A percentile compares a stretch with the other conserved stretches of the same genome.
Conservation (phyloP, 2,329 filamentous ascomycete genomes). For the Penicillium sp. region DNA sequence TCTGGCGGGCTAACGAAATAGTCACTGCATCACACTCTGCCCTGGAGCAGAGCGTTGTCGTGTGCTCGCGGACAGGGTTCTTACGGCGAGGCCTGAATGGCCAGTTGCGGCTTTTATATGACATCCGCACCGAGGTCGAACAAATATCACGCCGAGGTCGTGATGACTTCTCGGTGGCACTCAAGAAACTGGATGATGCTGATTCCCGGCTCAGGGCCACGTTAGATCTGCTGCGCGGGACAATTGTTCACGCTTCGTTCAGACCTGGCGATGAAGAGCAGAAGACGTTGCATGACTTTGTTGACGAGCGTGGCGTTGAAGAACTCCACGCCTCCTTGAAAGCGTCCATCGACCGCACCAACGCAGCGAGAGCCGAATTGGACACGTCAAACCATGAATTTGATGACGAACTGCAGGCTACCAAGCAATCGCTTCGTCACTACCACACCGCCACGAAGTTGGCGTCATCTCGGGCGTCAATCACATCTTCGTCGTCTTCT, state of each 20-base stretch:
- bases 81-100: conserved; percentile 58
- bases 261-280: conserved; percentile 47
- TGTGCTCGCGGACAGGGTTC: conserved; percentile 67
- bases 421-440: conserved; percentile 56
- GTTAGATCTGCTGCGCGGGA: conserved; percentile 53
- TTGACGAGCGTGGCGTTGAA: conserved; percentile 60
- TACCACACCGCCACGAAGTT: conserved; percentile 39
- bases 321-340: conserved; percentile 55
- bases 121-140: conserved; percentile 44
- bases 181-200: conserved; percentile 57
- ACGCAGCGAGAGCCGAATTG: conserved; percentile 57
- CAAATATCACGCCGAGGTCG: conserved; percentile 42
- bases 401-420: conserved; percentile 65
- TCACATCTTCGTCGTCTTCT: conserved; percentile 34
- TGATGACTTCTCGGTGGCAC: conserved; percentile 46
- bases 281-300: conserved; percentile 62
- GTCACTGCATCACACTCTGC: conserved; percentile 70
- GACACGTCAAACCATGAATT: conserved; percentile 59
- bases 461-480: conserved; percentile 36
- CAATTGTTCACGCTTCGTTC: conserved; percentile 56
- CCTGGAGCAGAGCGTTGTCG: conserved; percentile 72
- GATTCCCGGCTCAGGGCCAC: conserved; percentile 56
- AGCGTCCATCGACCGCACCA: conserved; percentile 58
- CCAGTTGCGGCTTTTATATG: conserved; percentile 45
- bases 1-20: conserved; percentile 82